Evolutionary conservation across 179 eudicot species (phyloP).

Genomic region (Amaranthus tricolor): DNA sequence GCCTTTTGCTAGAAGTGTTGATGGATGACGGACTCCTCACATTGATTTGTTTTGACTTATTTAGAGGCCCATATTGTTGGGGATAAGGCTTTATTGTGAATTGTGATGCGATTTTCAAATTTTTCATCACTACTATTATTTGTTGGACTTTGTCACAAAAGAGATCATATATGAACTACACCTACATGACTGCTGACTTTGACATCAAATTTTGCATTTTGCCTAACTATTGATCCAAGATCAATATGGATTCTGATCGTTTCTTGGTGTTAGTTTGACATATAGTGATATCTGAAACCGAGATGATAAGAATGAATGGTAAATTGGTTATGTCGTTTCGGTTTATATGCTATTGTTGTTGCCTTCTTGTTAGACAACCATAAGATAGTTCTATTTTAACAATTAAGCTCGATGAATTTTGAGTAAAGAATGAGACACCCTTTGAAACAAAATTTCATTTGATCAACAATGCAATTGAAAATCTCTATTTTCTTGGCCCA

Average conservation of each 20-base stretch:
- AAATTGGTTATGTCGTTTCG: slow-evolving; percentile 16
- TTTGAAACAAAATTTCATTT: slow-evolving; percentile 28
- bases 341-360: slow-evolving; percentile 15
- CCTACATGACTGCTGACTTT: background rate
- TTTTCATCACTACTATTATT: background rate
- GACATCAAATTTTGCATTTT: background rate
- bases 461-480: slow-evolving; percentile 25
- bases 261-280: background rate
- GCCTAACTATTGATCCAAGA: background rate
- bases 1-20: no score
- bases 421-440: slow-evolving; percentile 25
- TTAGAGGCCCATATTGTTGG: no score
- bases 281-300: background rate
- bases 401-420: slow-evolving; percentile 11
- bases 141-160: background rate
- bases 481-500: slow-evolving; percentile 33
- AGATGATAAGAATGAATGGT: background rate
- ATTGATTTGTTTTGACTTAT: no score
- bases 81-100: no score
- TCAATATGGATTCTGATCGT: background rate
- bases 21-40: no score
- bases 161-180: background rate
- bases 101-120: background rate
- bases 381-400: slow-evolving; percentile 13
- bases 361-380: slow-evolving; percentile 20